Base-by-base conservation (phyloP, 2,329 filamentous ascomycete genomes). In the Cephalotrichum gorgonifer region DNA sequence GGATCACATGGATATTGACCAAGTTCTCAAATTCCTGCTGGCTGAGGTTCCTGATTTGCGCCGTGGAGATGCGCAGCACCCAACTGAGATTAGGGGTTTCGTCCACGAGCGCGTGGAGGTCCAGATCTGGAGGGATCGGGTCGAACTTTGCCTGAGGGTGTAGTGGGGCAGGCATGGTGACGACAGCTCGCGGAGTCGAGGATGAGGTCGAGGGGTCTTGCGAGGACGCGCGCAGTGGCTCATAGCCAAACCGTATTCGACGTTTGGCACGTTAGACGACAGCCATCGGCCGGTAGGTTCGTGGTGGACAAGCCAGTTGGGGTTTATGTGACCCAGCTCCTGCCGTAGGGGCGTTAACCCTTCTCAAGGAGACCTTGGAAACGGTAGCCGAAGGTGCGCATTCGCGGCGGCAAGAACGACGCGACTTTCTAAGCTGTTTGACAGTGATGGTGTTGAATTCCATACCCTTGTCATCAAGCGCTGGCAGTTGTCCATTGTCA, bases 141-240 rank as follows among this genome's bases (percentile, higher is more conserved):
- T 95, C 88, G 64, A 97, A 97, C 47, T 89, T 88, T 15, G 89
- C 88, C 60, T 88, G 84, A 1, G 88, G 88, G 58, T 90, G 82
- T 51, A 84, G 72, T 14, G 85, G 75, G 15, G 74, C 70, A 49
- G 87, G 85, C 89, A 95, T 95, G 26, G 59, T 75, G 58, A 52
- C 50, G 48, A 46, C 50, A 39, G 48, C 44, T 22, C 28, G 27
- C 41, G 38, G 35, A 22, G 17, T 17, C 35, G 35, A 39, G n/a
- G 35, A 39, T 22, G n/a, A n/a, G n/a, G n/a, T n/a, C 12, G 35
- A 39, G 35, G 35, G 35, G 35, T 20, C 11, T 15, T 17, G 33
- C 33, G 20, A n/a, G 7, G 35, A 22, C 35, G 35, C 35, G 35
- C 22, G 35, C 5, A 9, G 17, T n/a, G 35, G 35, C 35, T 11